Conservation (phyloP, 805 yeast genomes). For the Yarrowia sp. region DNA sequence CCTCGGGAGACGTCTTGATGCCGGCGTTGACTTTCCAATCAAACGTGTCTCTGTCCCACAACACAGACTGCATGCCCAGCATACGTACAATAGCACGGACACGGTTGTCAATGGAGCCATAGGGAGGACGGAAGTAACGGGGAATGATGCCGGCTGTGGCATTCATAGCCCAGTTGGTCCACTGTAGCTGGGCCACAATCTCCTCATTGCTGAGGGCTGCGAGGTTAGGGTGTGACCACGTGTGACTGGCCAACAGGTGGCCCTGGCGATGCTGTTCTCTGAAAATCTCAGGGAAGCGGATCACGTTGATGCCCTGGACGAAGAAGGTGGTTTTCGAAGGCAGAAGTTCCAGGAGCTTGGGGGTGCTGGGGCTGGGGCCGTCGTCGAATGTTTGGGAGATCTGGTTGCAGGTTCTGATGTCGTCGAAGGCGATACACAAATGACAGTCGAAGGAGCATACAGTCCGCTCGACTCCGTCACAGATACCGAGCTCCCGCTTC, state of each 20-base stretch:
- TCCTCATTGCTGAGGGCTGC: constrained; percentile 77
- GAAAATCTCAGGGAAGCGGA: constrained; percentile 73
- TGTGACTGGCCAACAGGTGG: constrained; percentile 82
- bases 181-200: constrained; percentile 82
- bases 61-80: constrained; percentile 81
- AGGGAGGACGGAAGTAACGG: constrained; percentile 94
- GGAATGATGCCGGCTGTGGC: constrained; percentile 88
- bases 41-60: constrained; percentile 89
- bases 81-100: constrained; percentile 74
- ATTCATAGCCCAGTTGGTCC: constrained; percentile 98
- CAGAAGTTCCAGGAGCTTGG: constrained; percentile 53
- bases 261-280: constrained; percentile 55
- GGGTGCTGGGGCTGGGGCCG: constrained; percentile 81
- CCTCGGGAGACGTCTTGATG: constrained; percentile 51
- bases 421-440: constrained; percentile 73
- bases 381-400: constrained; percentile 92
- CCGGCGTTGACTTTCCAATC: constrained; percentile 77
- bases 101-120: constrained; percentile 89
- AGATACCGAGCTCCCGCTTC: constrained; percentile 46
- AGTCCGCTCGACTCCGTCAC: constrained; percentile 50
- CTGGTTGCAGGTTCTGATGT: constrained; percentile 67
- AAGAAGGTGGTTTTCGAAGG: constrained; percentile 70
- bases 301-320: constrained; percentile 77
- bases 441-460: constrained; percentile 85
- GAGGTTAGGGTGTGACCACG: constrained; percentile 88